Evolutionary conservation across 1,284 basidiomycete genomes (phyloP).

Genomic region (Agaricales sp.): DNA sequence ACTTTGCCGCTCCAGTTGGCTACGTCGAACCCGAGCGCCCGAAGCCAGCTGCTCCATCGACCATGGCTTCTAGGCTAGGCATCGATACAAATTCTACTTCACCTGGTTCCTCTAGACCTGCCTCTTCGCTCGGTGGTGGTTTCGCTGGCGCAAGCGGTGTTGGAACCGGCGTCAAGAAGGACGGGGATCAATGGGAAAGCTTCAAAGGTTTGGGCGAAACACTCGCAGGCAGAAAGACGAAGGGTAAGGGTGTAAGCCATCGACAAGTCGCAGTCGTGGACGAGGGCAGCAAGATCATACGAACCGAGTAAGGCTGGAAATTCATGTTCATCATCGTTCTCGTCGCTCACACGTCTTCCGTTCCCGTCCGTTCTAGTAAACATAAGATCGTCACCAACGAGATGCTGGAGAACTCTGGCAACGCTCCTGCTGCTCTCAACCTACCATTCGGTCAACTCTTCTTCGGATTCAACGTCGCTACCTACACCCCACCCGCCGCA

Average conservation of each 20-base stretch:
- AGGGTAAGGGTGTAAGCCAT: conserved; percentile 82
- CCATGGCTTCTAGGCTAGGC: conserved; percentile 96
- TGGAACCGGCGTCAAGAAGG: conserved; percentile 50
- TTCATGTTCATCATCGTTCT: conserved; percentile 2
- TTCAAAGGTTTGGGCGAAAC: conserved; percentile 93
- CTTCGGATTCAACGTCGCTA: conserved; percentile 79
- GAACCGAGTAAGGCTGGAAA: conserved; percentile 64
- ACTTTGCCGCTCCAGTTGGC: conserved; percentile 68
- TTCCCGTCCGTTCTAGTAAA: conserved; percentile 39
- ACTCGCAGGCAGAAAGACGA: conserved; percentile 79
- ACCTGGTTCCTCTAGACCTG: conserved; percentile 72
- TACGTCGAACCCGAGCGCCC: conserved; percentile 88
- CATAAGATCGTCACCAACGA: conserved; percentile 81
- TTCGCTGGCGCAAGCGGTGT: conserved; percentile 44
- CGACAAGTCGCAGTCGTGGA: conserved; percentile 73
- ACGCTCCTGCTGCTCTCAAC: conserved; percentile 84
- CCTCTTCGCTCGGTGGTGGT: conserved; percentile 60
- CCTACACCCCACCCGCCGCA: conserved; percentile 51
- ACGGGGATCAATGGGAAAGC: conserved; percentile 77
- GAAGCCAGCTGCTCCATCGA: conserved; percentile 72
- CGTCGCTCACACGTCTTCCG: conserved; percentile 8
- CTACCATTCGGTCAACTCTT: conserved; percentile 91
- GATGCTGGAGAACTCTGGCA: conserved; percentile 63
- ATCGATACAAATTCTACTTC: conserved; percentile 84
- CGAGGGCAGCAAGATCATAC: conserved; percentile 78